Evolutionary conservation across 2,329 filamentous ascomycete species (phyloP).

Genomic region (Leptographium galeiforme): DNA sequence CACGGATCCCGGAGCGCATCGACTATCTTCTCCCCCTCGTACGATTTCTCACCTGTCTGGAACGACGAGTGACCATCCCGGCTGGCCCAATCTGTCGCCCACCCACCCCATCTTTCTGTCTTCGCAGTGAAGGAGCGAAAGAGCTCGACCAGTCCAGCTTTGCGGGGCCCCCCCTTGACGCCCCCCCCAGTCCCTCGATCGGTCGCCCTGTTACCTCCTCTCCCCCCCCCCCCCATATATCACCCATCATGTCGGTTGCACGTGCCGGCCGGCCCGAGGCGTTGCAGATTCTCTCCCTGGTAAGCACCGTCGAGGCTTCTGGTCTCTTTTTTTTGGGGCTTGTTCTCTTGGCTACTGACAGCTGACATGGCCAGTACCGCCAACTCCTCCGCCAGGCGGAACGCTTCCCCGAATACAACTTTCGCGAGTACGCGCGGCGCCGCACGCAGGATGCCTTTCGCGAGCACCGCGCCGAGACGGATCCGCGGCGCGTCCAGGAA

Average conservation of each 20-base stretch:
- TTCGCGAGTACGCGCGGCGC: constrained; percentile 88
- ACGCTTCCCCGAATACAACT: constrained; percentile 92
- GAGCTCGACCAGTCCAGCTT: too few species aligned
- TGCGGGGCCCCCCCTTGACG: too few species aligned
- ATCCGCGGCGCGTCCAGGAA: constrained; percentile 70
- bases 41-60: not conserved
- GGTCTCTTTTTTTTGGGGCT: not conserved
- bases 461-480: constrained; percentile 60
- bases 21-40: not conserved
- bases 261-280: constrained; percentile 1
- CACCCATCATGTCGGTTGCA: not conserved
- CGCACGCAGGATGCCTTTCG: constrained; percentile 84
- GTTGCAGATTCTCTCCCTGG: constrained; percentile 1
- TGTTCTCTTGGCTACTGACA: not conserved
- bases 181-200: not conserved
- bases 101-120: not conserved
- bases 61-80: not conserved
- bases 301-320: not conserved
- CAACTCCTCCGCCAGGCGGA: constrained; percentile 74
- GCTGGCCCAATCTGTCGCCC: not conserved
- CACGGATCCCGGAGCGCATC: not conserved
- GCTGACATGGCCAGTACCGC: constrained; percentile 54
- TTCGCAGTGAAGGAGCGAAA: too few species aligned
- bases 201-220: not conserved
- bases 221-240: not conserved